Base-by-base conservation (phyloP, 1,139 yeast genomes). In the Zygoascus sp. region DNA sequence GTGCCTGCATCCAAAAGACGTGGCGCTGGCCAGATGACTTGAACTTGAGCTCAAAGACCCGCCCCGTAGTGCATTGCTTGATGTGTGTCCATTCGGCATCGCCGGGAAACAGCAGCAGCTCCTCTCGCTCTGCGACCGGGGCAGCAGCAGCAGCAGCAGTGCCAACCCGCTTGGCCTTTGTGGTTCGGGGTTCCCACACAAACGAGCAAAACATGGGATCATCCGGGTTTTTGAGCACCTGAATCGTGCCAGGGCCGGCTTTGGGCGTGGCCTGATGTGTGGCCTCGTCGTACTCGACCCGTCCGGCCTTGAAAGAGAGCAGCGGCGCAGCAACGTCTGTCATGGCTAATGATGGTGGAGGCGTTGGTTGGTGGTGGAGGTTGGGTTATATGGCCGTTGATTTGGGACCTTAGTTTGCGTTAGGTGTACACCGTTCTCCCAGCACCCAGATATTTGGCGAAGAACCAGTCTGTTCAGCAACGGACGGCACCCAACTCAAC, bases 1-100 rank as follows among this genome's bases (percentile, higher is more conserved):
- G 73, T 56, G 84, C 89, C 67, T 92, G 98, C 68, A 92, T 72
- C 98, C 98, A 92, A 67, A 83, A 92, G 65, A 90, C 73, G 60
- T 79, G 79, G 63, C 83, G 83, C 50, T 90, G 89, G 37, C 95
- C 94, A 5, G 95, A 84, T 53, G 92, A 81, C 59, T 78, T 72
- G 65, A 89, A 89, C 49, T 85, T 80, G 64, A 92, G 75, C 49
- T 89, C 86, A 65, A 83, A 84, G 22, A 92, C 89, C 53, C 98
- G 73, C 9, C 97, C 97, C 2, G 88, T 80, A 44, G 73, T 77
- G 63, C 96, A 84, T 20, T 90, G 80, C 45, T 74, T 69, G 40
- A 89, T 79, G 49, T 79, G 88, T 50, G 78, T 77, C 81, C 95
- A 87, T 41, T 83, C 79, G 38, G 90, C 95, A 62, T 92, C 97